Percentiles rank a stretch among this genome's conserved stretches.
These are phyloP conservation scores for Colletotrichum sp. DNA, from an alignment of 2,329 filamentous ascomycete species.

Conservation along the genomic window DNA sequence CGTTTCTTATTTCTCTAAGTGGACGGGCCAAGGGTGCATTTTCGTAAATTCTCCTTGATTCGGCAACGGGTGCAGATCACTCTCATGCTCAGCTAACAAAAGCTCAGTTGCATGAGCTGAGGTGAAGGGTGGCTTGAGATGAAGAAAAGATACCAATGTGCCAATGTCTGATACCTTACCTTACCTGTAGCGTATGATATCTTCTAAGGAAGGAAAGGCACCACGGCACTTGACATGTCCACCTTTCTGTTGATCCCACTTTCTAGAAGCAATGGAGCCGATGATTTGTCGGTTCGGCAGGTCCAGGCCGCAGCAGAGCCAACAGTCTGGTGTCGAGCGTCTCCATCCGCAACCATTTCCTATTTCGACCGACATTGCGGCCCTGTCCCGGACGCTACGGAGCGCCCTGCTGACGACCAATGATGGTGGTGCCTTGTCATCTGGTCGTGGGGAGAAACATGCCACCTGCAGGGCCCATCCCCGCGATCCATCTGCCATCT, in stretches of 20 bases:
- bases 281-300: not conserved
- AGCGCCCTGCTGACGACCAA: not conserved
- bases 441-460: not conserved
- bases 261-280: not conserved
- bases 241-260: not conserved
- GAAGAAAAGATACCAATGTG: not conserved
- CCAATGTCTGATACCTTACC: no score
- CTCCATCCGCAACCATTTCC: conserved; percentile 15
- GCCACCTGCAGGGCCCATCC: not conserved
- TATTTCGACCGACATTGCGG: conserved; percentile 13
- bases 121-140: not conserved
- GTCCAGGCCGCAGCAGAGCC: not conserved
- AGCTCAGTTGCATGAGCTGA: not conserved
- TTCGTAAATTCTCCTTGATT: conserved; percentile 2
- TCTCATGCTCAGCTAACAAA: not conserved
- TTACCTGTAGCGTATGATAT: no score
- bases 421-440: not conserved
- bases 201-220: not conserved
- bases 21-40: not conserved
- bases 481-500: conserved; percentile 9
- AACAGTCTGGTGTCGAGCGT: not conserved
- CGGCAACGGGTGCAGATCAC: not conserved
- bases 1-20: not conserved
- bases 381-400: conserved; percentile 3
- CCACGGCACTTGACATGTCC: not conserved